Percentiles rank a stretch among this genome's conserved stretches.
Evolutionary conservation across 2,329 filamentous ascomycete species (phyloP).

Genomic region (Aciculosporium take): DNA sequence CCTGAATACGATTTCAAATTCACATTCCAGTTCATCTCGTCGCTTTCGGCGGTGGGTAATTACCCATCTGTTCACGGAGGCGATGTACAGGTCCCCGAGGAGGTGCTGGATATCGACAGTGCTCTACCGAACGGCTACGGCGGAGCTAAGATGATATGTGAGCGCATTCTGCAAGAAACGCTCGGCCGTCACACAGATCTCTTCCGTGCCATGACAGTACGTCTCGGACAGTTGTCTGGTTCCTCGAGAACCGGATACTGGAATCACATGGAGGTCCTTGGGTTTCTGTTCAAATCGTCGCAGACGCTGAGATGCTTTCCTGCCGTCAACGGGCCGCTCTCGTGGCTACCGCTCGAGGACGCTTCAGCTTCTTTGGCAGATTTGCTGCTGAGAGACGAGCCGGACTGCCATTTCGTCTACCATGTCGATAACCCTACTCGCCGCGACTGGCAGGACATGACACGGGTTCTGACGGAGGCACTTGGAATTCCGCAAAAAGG

Average conservation of each 20-base stretch:
- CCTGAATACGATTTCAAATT: conserved; percentile 9
- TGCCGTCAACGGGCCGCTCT: conserved; percentile 22
- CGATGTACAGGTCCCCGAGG: conserved; percentile 26
- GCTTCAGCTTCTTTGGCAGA: conserved; percentile 5
- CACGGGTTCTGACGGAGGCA: neutral
- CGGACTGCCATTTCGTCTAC: conserved; percentile 5
- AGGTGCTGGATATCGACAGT: conserved; percentile 21
- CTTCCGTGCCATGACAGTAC: conserved; percentile 29
- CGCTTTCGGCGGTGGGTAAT: conserved; percentile 23
- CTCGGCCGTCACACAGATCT: conserved; percentile 23
- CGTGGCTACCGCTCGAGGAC: conserved; percentile 31
- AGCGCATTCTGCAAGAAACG: conserved; percentile 33
- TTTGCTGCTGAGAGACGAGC: neutral
- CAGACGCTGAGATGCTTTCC: conserved; percentile 29
- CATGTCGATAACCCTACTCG: conserved; percentile 11
- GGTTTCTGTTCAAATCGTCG: conserved; percentile 33
- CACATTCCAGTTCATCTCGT: conserved; percentile 28
- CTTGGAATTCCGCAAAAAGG: neutral
- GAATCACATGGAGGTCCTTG: conserved; percentile 37
- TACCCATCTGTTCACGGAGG: conserved; percentile 12
- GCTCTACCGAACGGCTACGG: conserved; percentile 32
- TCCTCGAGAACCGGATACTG: conserved; percentile 33
- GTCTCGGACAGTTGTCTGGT: conserved; percentile 38
- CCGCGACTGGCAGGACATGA: conserved; percentile 7
- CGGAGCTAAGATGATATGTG: conserved; percentile 36